A percentile compares a stretch with the other conserved stretches of the same genome.
Conservation (phyloP, 1,139 yeast genomes). For the Zygosaccharomyces pseudobailii region DNA sequence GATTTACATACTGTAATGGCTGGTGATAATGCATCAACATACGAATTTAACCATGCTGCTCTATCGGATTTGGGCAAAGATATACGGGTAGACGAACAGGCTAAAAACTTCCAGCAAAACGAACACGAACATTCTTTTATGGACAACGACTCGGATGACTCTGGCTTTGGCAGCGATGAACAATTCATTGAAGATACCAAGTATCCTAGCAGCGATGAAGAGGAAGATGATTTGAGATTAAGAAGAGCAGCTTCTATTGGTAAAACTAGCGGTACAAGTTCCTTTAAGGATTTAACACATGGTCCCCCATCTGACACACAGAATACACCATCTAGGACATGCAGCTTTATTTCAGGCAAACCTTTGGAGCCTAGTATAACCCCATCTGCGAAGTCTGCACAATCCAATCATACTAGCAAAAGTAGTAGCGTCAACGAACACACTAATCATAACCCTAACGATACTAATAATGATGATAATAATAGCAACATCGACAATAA, state of each 20-base stretch:
- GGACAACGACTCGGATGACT: constrained; percentile 38
- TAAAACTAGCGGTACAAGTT: constrained; percentile 20
- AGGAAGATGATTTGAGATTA: constrained; percentile 16
- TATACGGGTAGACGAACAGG: not conserved
- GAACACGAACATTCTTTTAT: constrained; percentile 1
- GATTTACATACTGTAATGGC: constrained; percentile 32
- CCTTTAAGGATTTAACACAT: constrained; percentile 23
- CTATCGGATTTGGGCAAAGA: not conserved
- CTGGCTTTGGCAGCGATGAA: constrained; percentile 42
- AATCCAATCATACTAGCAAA: not conserved
- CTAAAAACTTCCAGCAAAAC: not conserved
- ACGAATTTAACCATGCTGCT: constrained; percentile 13
- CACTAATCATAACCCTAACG: not conserved
- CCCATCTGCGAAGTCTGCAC: not conserved
- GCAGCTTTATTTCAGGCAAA: constrained; percentile 32
- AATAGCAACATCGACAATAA: not conserved
- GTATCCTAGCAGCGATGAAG: constrained; percentile 19
- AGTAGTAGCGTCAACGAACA: not conserved
- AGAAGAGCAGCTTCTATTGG: constrained; percentile 31
- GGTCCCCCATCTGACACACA: constrained; percentile 8
- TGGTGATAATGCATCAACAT: constrained; percentile 18
- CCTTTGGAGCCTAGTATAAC: constrained; percentile 10
- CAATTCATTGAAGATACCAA: constrained; percentile 27
- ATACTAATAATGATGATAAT: constrained; percentile 1
- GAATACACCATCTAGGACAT: constrained; percentile 16